phyloP scores from a whole-genome alignment of 805 yeast genomes.

The Wickerhamomyces canadensis region DNA sequence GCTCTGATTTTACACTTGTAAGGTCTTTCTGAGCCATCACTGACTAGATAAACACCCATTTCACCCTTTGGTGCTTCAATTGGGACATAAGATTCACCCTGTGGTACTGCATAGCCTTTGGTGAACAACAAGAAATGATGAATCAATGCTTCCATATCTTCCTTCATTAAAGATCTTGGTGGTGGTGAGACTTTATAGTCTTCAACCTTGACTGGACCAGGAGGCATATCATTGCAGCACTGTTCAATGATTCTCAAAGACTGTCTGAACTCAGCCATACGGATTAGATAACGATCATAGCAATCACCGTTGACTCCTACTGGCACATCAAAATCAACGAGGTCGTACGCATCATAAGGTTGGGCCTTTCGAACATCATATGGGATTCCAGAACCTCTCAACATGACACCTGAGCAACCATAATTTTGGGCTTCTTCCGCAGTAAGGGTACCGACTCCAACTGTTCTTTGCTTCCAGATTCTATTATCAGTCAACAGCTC shows the following conservation, averaged over 20 bases:
- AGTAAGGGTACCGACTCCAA: constrained; percentile 71
- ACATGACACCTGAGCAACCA: constrained; percentile 80
- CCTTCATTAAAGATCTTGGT: constrained; percentile 76
- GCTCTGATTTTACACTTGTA: constrained; percentile 90
- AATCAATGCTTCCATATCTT: constrained; percentile 87
- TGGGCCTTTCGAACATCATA: constrained; percentile 80
- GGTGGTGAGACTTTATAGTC: constrained; percentile 85
- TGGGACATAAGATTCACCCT: constrained; percentile 86
- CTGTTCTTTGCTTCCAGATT: constrained; percentile 86
- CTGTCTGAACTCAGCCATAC: constrained; percentile 92
- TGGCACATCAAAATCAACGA: constrained; percentile 80
- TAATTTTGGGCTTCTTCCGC: constrained; percentile 86
- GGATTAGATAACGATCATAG: constrained; percentile 80
- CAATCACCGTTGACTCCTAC: constrained; percentile 89
- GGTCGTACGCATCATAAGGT: constrained; percentile 86
- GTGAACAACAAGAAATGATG: constrained; percentile 86
- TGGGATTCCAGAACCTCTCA: constrained; percentile 87
- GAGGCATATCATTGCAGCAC: constrained; percentile 87
- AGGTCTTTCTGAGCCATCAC: constrained; percentile 88
- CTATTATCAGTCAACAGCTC: constrained; percentile 86
- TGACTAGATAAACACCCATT: constrained; percentile 85
- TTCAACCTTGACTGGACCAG: constrained; percentile 87
- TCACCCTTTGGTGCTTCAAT: constrained; percentile 96
- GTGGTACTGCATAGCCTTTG: constrained; percentile 85
- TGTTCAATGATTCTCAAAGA: constrained; percentile 84